Percentiles rank a stretch among this genome's conserved stretches.
These are phyloP conservation scores for Prunus armeniaca DNA, from an alignment of 306 rosid species.

Conservation along the genomic window DNA sequence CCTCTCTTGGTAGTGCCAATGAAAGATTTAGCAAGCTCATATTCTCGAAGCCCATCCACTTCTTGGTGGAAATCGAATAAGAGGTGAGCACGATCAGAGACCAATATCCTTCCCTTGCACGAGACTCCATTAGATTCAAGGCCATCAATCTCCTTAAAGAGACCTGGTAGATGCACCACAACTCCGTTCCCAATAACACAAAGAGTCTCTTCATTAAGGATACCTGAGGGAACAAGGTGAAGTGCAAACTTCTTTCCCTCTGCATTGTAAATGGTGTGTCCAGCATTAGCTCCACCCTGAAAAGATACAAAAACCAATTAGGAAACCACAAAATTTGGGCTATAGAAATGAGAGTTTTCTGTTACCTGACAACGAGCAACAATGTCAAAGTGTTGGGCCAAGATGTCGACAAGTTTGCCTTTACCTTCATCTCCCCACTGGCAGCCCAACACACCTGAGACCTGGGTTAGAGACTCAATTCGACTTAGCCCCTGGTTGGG, in stretches of 20 bases:
- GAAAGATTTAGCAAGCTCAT: slow-evolving; percentile 86
- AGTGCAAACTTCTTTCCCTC: slow-evolving; percentile 98
- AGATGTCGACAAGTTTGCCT: slow-evolving; percentile 87
- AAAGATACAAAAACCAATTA: neutral
- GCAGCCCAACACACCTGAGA: slow-evolving; percentile 84
- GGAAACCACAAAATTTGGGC: slow-evolving; percentile 3
- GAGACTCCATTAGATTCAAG: slow-evolving; percentile 79
- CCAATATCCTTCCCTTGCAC: slow-evolving; percentile 84
- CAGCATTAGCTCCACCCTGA: slow-evolving; percentile 98
- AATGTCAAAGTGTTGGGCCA: slow-evolving; percentile 81
- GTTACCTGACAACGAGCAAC: slow-evolving; percentile 98
- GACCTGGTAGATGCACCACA: slow-evolving; percentile 86
- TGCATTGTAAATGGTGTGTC: slow-evolving; percentile 87
- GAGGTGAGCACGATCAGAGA: slow-evolving; percentile 90
- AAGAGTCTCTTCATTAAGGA: slow-evolving; percentile 79
- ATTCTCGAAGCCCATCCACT: slow-evolving; percentile 90
- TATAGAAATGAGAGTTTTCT: neutral
- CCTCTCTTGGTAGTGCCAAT: slow-evolving; percentile 99
- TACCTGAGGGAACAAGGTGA: slow-evolving; percentile 95
- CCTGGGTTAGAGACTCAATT: slow-evolving; percentile 74
- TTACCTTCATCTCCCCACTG: slow-evolving; percentile 99
- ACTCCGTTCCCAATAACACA: slow-evolving; percentile 97
- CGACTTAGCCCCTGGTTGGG: slow-evolving; percentile 27
- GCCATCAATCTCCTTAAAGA: slow-evolving; percentile 80
- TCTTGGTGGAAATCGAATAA: slow-evolving; percentile 89